Conservation (phyloP, 2,329 filamentous ascomycete species). For the Magnaporthiopsis poae region DNA sequence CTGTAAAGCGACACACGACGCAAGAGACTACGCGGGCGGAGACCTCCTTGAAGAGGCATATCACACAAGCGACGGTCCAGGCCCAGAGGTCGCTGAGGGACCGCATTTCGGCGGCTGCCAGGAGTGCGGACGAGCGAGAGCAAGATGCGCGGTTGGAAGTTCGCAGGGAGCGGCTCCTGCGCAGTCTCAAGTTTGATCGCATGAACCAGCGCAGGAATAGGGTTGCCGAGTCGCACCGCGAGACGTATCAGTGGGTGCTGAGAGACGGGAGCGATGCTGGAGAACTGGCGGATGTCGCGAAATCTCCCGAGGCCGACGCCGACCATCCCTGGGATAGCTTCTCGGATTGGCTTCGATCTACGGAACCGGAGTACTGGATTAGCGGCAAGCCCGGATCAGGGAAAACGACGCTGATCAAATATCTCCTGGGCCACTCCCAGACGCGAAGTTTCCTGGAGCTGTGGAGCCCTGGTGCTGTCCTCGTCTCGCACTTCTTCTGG, state of each 20-base stretch:
- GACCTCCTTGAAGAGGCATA: no score
- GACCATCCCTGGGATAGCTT: slow-evolving; percentile 2
- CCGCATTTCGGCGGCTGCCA: background rate
- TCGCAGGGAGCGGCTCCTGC: slow-evolving; percentile 8
- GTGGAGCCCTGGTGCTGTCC: slow-evolving; percentile 13
- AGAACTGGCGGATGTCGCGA: no score
- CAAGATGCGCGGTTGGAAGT: background rate
- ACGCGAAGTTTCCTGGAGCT: slow-evolving; percentile 7
- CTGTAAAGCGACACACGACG: background rate
- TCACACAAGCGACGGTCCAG: no score
- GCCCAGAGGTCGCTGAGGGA: background rate
- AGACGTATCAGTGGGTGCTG: slow-evolving; percentile 3
- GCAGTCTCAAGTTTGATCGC: slow-evolving; percentile 10
- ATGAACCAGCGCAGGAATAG: slow-evolving; percentile 14
- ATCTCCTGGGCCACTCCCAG: slow-evolving; percentile 13
- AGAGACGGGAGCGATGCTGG: background rate
- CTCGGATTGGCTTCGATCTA: background rate
- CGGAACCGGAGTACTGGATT: slow-evolving; percentile 19
- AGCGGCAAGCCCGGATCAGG: slow-evolving; percentile 24
- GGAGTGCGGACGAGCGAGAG: background rate
- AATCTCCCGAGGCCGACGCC: no score
- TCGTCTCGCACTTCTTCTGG: slow-evolving; percentile 23
- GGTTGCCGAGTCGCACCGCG: slow-evolving; percentile 5
- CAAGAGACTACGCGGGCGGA: background rate
- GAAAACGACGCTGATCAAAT: slow-evolving; percentile 24